phyloP scores from a whole-genome alignment of 345 rosid genomes.

The Microcos paniculata region DNA sequence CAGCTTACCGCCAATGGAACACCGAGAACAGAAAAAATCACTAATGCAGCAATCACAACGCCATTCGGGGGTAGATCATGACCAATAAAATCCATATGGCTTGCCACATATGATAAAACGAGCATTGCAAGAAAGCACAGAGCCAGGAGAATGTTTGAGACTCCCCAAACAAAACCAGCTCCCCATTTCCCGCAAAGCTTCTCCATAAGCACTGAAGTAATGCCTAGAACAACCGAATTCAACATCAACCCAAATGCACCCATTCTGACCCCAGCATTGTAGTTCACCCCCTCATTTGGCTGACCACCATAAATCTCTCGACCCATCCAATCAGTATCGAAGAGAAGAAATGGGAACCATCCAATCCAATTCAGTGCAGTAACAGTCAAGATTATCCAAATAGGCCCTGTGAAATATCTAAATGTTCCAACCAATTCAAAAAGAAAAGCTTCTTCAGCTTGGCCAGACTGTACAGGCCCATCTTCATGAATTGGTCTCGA shows the following conservation, averaged over 20 bases:
- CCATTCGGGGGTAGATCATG: slow-evolving; percentile 64
- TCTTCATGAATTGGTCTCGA: slow-evolving; percentile 35
- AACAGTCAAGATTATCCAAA: slow-evolving; percentile 45
- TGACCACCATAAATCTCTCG: slow-evolving; percentile 85
- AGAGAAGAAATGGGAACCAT: slow-evolving; percentile 23
- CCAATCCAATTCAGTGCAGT: slow-evolving; percentile 19
- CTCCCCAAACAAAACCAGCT: slow-evolving; percentile 92
- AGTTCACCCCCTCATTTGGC: slow-evolving; percentile 68
- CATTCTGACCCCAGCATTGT: slow-evolving; percentile 81
- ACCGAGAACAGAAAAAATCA: slow-evolving; percentile 74
- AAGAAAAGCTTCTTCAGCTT: slow-evolving; percentile 73
- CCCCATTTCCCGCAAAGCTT: slow-evolving; percentile 94
- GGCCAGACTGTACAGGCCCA: slow-evolving; percentile 41
- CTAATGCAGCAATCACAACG: slow-evolving; percentile 62
- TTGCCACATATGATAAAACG: slow-evolving; percentile 54
- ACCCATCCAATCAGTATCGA: slow-evolving; percentile 98
- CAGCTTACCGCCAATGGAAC: slow-evolving; percentile 88
- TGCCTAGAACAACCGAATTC: slow-evolving; percentile 83
- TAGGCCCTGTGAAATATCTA: slow-evolving; percentile 63
- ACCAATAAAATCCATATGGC: slow-evolving; percentile 54
- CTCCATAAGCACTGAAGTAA: slow-evolving; percentile 94
- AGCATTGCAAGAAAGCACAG: slow-evolving; percentile 88
- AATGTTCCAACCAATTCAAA: slow-evolving; percentile 92
- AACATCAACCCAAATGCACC: slow-evolving; percentile 92
- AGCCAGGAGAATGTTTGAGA: slow-evolving; percentile 80